Percentiles rank a stretch among this genome's conserved stretches.
These are phyloP conservation scores for Pythium biforme DNA, from an alignment of 352 stramenopile genomes.

Conservation along the genomic window DNA sequence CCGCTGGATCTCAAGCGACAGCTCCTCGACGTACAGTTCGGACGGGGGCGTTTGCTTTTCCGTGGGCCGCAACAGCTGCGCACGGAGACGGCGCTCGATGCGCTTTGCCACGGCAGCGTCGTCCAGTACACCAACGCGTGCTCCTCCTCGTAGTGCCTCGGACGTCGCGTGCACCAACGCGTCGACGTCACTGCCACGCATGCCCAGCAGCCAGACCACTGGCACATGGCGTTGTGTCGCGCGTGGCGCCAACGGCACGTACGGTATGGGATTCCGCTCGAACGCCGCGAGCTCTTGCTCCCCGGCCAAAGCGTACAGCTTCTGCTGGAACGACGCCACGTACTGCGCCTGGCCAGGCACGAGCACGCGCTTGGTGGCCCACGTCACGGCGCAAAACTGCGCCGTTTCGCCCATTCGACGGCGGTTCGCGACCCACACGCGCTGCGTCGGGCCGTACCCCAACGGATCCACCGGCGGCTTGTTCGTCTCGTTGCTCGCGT, in stretches of 20 bases:
- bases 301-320: constrained; percentile 61
- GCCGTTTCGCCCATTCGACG: constrained; percentile 43
- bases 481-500: neutral
- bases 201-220: constrained; percentile 50
- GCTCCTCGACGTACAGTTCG: constrained; percentile 26
- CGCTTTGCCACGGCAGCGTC: constrained; percentile 21
- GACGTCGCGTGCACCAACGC: constrained; percentile 1
- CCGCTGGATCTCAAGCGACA: constrained; percentile 19
- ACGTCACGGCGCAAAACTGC: constrained; percentile 67
- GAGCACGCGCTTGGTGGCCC: constrained; percentile 34
- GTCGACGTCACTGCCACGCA: constrained; percentile 34
- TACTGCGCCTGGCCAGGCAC: constrained; percentile 41
- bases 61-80: constrained; percentile 19
- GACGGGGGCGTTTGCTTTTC: constrained; percentile 12
- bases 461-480: neutral
- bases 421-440: constrained; percentile 6
- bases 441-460: constrained; percentile 9
- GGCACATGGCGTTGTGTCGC: constrained; percentile 39
- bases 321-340: constrained; percentile 40
- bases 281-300: constrained; percentile 41
- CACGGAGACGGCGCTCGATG: constrained; percentile 14
- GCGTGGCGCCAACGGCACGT: constrained; percentile 30
- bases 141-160: neutral
- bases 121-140: constrained; percentile 14
- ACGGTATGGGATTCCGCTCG: constrained; percentile 44